Evolutionary conservation across 371 early-diverging fungal genomes (phyloP).

Genomic region (Syncephalastrum monosporum): DNA sequence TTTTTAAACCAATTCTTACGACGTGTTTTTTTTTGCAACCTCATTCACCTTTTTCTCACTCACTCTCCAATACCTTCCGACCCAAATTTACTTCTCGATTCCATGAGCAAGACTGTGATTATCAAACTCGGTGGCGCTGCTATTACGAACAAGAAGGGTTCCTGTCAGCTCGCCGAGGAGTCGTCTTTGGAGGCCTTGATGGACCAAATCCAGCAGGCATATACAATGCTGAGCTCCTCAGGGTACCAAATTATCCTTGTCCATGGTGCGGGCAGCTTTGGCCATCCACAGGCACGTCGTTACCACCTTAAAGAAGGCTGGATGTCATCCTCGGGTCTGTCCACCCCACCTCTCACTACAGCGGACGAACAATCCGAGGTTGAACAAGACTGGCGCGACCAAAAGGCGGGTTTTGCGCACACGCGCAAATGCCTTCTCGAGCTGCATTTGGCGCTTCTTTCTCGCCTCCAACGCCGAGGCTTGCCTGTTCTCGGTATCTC

Average conservation of each 20-base stretch:
- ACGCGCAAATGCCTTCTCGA: conserved; percentile 27
- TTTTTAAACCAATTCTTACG: no score
- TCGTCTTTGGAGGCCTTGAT: conserved; percentile 15
- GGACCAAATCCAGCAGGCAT: conserved; percentile 28
- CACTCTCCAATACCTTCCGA: no score
- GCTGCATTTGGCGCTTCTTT: conserved; percentile 23
- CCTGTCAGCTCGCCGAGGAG: conserved; percentile 26
- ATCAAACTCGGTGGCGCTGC: conserved; percentile 53
- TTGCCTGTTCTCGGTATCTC: conserved; percentile 36
- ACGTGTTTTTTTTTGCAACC: no score
- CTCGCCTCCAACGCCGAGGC: conserved; percentile 19
- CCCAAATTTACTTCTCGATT: not conserved
- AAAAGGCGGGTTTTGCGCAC: conserved; percentile 29
- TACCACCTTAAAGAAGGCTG: conserved; percentile 40
- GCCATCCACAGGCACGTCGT: conserved; percentile 46
- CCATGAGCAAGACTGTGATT: conserved; percentile 30
- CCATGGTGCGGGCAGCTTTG: conserved; percentile 54
- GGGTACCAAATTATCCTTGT: conserved; percentile 35
- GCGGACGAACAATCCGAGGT: not conserved
- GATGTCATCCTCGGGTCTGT: conserved; percentile 15
- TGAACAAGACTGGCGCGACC: conserved; percentile 4
- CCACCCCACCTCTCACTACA: conserved; percentile 10
- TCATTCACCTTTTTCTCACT: no score
- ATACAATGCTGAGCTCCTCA: conserved; percentile 11
- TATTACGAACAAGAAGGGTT: conserved; percentile 39